Evolutionary conservation across 768 basidiomycete species (phyloP), one percentile per base, ranked within the genome.

Genomic region (Holtermannia corniformis): DNA sequence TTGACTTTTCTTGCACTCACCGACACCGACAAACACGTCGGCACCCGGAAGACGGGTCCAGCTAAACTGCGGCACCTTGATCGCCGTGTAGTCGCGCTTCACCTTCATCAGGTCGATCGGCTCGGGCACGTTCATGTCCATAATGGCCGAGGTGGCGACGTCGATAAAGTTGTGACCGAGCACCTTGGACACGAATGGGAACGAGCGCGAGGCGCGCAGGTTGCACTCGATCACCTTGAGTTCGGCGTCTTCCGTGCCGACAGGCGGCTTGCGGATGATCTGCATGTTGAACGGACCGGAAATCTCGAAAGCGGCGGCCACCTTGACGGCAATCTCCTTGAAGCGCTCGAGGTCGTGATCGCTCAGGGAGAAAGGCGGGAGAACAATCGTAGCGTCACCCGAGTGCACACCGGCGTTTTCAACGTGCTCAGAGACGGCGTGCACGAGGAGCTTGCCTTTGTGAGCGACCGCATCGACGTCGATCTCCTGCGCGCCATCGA

Each of bases 221-320:
- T 99, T 99, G 75, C 95, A 99, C 74, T 99, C 95, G 60, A 99
- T 99, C 59, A 97, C 95, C 77, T 93, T 97, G 61, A 97, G 81
- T 52, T 82, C 79, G 11, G 82, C 75, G 22, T 81, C 77, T 54
- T 82, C 78, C 14, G 72, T 68, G 21, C 77, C 77, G 4, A 77
- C 76, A 1, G 80, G 73, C 11, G 77, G 78, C 71, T 89, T 88
- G 70, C 86, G 82, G 76, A 99, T 97, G 72, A 99, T 81, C 73
- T 99, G 95, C 92, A 99, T 99, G 73, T 99, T 99, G 83, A 83
- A 99, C 5, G 95, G 95, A 28, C 95, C 95, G 23, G 90, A 95
- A 49, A 99, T 97, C 65, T 95, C 79, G 74, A 97, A 95, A 10
- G 91, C 95, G 37, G 78, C 77, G 27, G 90, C 93, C 56, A 99